Percentiles rank a stretch among this genome's conserved stretches.
Conservation (phyloP, 176 grass and related monocot species). For the Olyra latifolia region DNA sequence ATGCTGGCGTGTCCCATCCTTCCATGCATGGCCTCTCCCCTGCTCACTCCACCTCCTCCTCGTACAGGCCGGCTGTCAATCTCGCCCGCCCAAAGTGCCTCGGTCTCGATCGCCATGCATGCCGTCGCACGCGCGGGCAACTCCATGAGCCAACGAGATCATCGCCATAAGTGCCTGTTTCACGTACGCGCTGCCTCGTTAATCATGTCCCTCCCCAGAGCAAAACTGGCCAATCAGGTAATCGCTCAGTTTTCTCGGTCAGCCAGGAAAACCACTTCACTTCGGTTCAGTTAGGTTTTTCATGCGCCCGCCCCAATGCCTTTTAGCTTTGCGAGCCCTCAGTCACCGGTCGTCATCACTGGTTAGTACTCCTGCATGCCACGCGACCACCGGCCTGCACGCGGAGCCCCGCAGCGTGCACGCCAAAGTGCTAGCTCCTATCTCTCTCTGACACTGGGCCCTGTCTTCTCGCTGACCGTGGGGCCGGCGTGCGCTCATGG, state of each 20-base stretch:
- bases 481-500: neutral
- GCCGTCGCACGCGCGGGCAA: neutral
- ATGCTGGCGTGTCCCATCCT: constrained; percentile 28
- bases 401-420: neutral
- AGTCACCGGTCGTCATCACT: constrained; percentile 35
- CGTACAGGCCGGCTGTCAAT: neutral
- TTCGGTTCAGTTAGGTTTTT: too few relatives aligned
- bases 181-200: constrained; percentile 3
- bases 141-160: neutral
- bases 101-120: neutral
- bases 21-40: neutral
- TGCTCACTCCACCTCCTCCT: neutral
- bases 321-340: neutral
- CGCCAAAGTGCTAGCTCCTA: neutral
- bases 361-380: neutral
- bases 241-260: neutral
- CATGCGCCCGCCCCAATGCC: too few relatives aligned
- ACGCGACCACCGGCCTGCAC: neutral
- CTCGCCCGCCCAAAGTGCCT: neutral
- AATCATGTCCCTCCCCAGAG: neutral
- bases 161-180: neutral
- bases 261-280: too few relatives aligned
- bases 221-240: too few relatives aligned
- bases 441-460: neutral
- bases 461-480: neutral